Conservation (phyloP, 139 green algal genomes). For the Picochlorum costavermella region DNA sequence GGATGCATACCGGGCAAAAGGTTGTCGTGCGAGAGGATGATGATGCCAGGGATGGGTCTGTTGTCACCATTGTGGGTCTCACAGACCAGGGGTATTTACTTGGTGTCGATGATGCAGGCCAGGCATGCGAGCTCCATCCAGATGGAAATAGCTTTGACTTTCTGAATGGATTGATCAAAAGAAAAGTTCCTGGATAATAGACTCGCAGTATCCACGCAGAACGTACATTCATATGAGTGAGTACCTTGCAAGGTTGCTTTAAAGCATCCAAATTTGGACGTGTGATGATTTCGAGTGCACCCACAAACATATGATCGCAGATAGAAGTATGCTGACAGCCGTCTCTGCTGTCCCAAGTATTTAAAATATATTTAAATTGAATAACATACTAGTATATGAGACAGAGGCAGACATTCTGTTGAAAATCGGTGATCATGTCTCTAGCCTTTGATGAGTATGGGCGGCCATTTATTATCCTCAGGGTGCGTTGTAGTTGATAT, state of each 20-base stretch:
- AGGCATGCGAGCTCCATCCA: constrained; percentile 73
- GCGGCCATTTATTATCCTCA: constrained; percentile 92
- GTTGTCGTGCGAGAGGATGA: constrained; percentile 26
- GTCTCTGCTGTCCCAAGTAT: no score
- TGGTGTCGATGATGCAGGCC: constrained; percentile 42
- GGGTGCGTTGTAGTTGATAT: constrained; percentile 38
- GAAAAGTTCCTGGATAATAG: constrained; percentile 28
- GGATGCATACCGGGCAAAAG: constrained; percentile 73
- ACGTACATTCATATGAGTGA: no score
- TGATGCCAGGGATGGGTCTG: constrained; percentile 6
- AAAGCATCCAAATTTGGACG: no score
- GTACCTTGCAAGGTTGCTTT: no score
- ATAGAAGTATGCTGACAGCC: no score
- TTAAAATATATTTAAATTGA: no score
- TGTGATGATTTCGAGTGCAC: no score
- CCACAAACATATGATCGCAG: no score
- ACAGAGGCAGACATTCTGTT: no score
- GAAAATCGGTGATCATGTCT: constrained; percentile 49
- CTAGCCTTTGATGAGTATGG: constrained; percentile 97
- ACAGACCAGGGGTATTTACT: constrained; percentile 63
- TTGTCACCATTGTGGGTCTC: constrained; percentile 49
- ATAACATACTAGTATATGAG: no score
- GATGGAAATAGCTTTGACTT: constrained; percentile 84
- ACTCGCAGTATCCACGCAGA: background rate
- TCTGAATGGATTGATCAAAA: constrained; percentile 48